phyloP scores from a whole-genome alignment of 805 yeast genomes.

The Vanderwaltozyma polyspora region DNA sequence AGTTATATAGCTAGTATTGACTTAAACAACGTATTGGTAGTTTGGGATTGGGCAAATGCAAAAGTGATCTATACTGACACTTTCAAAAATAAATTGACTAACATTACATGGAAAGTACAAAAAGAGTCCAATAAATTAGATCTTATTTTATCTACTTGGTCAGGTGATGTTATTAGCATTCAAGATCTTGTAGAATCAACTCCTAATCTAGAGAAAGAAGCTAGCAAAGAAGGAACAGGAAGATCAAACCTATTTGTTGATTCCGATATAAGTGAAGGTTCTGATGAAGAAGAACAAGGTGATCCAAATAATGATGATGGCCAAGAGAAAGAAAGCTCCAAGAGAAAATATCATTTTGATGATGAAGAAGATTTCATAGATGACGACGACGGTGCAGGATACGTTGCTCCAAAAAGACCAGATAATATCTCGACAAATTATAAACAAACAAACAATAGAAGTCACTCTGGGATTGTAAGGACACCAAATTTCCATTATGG shows the following conservation, averaged over 20 bases:
- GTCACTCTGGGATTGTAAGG: background rate
- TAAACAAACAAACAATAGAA: background rate
- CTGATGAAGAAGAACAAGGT: slow-evolving; percentile 17
- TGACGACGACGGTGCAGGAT: slow-evolving; percentile 54
- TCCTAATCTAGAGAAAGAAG: background rate
- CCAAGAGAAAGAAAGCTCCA: slow-evolving; percentile 15
- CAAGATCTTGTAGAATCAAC: slow-evolving; percentile 16
- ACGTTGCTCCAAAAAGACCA: slow-evolving; percentile 12
- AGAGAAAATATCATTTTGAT: slow-evolving; percentile 25
- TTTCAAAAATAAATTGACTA: slow-evolving; percentile 21
- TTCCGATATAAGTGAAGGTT: slow-evolving; percentile 17
- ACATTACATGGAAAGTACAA: slow-evolving; percentile 28
- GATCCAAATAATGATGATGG: slow-evolving; percentile 13
- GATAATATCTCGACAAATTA: background rate
- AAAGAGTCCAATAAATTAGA: slow-evolving; percentile 14
- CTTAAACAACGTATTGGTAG: slow-evolving; percentile 36
- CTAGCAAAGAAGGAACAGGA: slow-evolving; percentile 5
- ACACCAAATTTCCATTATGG: slow-evolving; percentile 27
- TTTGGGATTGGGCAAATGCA: slow-evolving; percentile 43
- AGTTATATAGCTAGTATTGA: slow-evolving; percentile 48
- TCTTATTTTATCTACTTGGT: slow-evolving; percentile 28
- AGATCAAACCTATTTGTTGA: slow-evolving; percentile 20
- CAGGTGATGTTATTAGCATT: slow-evolving; percentile 31
- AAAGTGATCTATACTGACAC: slow-evolving; percentile 26
- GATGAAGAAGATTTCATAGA: slow-evolving; percentile 37